Percentiles rank a stretch among this genome's conserved stretches.
Evolutionary conservation across 352 stramenopile species (phyloP).

Genomic region (Plasmopara viticola): DNA sequence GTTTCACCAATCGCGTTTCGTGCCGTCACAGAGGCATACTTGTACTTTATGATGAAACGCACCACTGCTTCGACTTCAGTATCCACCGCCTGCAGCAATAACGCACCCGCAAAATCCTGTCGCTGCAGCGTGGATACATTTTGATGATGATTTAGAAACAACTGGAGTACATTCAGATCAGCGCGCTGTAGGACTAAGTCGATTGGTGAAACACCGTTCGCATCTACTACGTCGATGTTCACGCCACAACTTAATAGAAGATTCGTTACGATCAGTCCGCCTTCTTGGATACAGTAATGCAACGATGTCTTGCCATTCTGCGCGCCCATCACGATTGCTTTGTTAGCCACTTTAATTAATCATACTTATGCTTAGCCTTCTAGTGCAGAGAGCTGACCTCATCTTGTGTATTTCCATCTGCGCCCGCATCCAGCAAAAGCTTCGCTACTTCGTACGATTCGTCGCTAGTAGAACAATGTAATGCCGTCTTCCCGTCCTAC

Average conservation of each 20-base stretch:
- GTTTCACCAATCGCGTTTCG: conserved; percentile 12
- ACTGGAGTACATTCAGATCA: conserved; percentile 18
- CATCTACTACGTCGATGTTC: conserved; percentile 15
- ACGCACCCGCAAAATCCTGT: conserved; percentile 9
- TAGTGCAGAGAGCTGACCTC: conserved; percentile 4
- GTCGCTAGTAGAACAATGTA: conserved; percentile 20
- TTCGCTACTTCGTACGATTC: conserved; percentile 23
- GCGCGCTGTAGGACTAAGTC: conserved; percentile 2
- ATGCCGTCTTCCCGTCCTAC: conserved; percentile 21
- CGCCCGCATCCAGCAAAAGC: conserved; percentile 13
- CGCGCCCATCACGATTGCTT: not conserved
- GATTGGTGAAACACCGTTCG: conserved; percentile 10
- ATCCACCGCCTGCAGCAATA: conserved; percentile 15
- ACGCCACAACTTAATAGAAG: conserved; percentile 16
- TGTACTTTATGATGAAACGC: conserved; percentile 19
- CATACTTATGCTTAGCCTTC: no score
- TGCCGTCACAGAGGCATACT: conserved; percentile 9
- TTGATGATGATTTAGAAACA: conserved; percentile 28
- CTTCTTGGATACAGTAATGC: conserved; percentile 23
- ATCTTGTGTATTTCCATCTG: conserved; percentile 10
- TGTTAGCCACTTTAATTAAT: not conserved
- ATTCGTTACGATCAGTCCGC: conserved; percentile 18
- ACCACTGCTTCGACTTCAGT: conserved; percentile 2
- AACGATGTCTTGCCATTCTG: conserved; percentile 23
- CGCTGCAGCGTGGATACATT: conserved; percentile 12